These are phyloP conservation scores for Alloteropsis semialata DNA, from an alignment of 176 grass and related monocot genomes.

Conservation along the genomic window DNA sequence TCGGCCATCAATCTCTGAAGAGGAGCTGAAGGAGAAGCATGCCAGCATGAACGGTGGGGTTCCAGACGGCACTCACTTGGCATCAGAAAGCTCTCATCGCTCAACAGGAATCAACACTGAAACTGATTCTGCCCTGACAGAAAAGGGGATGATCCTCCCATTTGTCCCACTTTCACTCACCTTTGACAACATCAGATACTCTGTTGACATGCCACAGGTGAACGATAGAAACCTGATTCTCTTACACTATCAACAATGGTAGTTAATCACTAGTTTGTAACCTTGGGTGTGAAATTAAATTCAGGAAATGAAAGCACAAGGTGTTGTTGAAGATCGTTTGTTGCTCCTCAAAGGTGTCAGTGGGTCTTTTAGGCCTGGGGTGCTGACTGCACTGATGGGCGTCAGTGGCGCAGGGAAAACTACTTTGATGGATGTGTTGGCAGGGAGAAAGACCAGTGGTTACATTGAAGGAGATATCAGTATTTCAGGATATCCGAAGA, in stretches of 20 bases:
- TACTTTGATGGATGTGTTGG: slow-evolving; percentile 93
- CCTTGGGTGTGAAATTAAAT: slow-evolving; percentile 14
- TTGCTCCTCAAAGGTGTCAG: slow-evolving; percentile 77
- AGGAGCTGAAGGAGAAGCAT: slow-evolving; percentile 67
- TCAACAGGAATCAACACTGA: slow-evolving; percentile 5
- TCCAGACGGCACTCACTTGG: slow-evolving; percentile 29
- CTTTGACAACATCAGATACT: slow-evolving; percentile 79
- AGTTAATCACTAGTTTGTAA: not conserved
- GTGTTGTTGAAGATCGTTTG: slow-evolving; percentile 56
- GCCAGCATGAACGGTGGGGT: slow-evolving; percentile 57
- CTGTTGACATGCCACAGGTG: slow-evolving; percentile 96
- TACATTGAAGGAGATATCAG: slow-evolving; percentile 77
- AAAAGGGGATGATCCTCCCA: slow-evolving; percentile 91
- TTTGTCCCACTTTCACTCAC: slow-evolving; percentile 78
- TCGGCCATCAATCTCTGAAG: slow-evolving; percentile 66
- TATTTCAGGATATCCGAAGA: slow-evolving; percentile 89
- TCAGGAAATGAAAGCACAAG: slow-evolving; percentile 98
- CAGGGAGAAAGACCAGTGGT: slow-evolving; percentile 90
- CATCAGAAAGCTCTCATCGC: slow-evolving; percentile 38
- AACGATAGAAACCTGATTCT: slow-evolving; percentile 15
- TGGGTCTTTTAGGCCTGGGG: slow-evolving; percentile 92
- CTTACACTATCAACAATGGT: not conserved
- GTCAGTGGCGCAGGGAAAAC: slow-evolving; percentile 97
- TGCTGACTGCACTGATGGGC: slow-evolving; percentile 89
- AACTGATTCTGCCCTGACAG: slow-evolving; percentile 26